Conservation (phyloP, 306 rosid species). For the Prunus kanzakura region DNA sequence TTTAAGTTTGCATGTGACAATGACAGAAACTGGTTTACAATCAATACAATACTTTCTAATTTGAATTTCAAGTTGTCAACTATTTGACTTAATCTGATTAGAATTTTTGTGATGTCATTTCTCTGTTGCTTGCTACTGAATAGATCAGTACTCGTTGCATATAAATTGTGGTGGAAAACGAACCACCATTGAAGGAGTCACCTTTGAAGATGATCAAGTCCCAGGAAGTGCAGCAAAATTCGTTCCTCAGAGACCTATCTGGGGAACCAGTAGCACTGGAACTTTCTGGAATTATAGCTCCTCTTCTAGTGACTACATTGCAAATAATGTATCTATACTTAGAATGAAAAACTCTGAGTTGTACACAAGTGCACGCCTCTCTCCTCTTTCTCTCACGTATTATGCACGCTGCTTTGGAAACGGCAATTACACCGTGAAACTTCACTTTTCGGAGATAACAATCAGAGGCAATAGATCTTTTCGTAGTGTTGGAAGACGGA, state of each 20-base stretch:
- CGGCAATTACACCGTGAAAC: slow-evolving; percentile 46
- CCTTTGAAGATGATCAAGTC: slow-evolving; percentile 39
- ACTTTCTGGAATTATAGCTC: slow-evolving; percentile 25
- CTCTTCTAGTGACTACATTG: slow-evolving; percentile 24
- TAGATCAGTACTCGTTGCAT: slow-evolving; percentile 35
- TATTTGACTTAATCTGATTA: background rate
- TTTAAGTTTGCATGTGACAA: too few relatives aligned
- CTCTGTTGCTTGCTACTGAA: background rate
- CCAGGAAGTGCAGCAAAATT: slow-evolving; percentile 44
- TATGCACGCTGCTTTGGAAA: slow-evolving; percentile 51
- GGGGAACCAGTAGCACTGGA: slow-evolving; percentile 65
- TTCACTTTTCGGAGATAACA: slow-evolving; percentile 54
- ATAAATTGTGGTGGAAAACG: slow-evolving; percentile 62
- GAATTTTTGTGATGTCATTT: background rate
- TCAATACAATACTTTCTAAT: too few relatives aligned
- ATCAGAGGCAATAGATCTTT: slow-evolving; percentile 43
- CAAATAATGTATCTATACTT: slow-evolving; percentile 17
- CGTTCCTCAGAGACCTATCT: slow-evolving; percentile 3
- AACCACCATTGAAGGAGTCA: slow-evolving; percentile 30
- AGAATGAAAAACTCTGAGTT: slow-evolving; percentile 30
- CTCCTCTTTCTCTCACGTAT: slow-evolving; percentile 58
- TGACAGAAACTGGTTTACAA: too few relatives aligned
- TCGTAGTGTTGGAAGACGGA: slow-evolving; percentile 47
- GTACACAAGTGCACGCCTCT: slow-evolving; percentile 46
- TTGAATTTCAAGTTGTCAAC: too few relatives aligned